phyloP scores from a whole-genome alignment of 805 yeast species.

The Ogataea pignaliae region DNA sequence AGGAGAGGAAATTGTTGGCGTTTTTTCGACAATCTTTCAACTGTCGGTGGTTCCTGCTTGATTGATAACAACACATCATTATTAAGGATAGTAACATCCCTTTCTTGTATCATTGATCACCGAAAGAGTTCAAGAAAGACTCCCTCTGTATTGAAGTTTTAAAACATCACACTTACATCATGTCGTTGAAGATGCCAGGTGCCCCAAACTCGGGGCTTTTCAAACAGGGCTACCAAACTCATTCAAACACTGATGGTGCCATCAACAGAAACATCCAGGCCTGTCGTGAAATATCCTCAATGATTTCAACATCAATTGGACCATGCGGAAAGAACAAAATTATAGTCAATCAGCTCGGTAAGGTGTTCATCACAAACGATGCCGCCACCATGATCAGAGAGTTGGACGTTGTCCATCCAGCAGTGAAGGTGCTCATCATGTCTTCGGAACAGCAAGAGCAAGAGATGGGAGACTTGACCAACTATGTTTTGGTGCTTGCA shows the following conservation, averaged over 20 bases:
- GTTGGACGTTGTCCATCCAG: slow-evolving; percentile 93
- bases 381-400: slow-evolving; percentile 97
- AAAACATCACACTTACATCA: slow-evolving; percentile 23
- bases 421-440: slow-evolving; percentile 92
- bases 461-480: slow-evolving; percentile 97
- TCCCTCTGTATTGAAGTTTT: background rate
- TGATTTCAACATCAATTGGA: slow-evolving; percentile 92
- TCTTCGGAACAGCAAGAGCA: slow-evolving; percentile 95
- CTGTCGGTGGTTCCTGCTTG: no score
- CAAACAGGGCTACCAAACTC: slow-evolving; percentile 90
- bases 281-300: slow-evolving; percentile 84
- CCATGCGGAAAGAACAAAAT: slow-evolving; percentile 97
- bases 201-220: slow-evolving; percentile 93
- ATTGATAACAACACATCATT: no score
- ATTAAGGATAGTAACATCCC: no score
- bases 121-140: background rate
- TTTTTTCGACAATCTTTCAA: no score
- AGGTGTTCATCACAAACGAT: slow-evolving; percentile 87
- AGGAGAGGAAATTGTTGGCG: no score
- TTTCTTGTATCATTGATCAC: background rate
- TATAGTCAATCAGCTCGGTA: slow-evolving; percentile 82
- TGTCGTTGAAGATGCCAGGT: slow-evolving; percentile 88
- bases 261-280: slow-evolving; percentile 90
- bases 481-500: slow-evolving; percentile 84
- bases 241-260: slow-evolving; percentile 90